Base-by-base conservation (phyloP, 2,329 filamentous ascomycete species). In the Verticillium nonalfalfae region DNA sequence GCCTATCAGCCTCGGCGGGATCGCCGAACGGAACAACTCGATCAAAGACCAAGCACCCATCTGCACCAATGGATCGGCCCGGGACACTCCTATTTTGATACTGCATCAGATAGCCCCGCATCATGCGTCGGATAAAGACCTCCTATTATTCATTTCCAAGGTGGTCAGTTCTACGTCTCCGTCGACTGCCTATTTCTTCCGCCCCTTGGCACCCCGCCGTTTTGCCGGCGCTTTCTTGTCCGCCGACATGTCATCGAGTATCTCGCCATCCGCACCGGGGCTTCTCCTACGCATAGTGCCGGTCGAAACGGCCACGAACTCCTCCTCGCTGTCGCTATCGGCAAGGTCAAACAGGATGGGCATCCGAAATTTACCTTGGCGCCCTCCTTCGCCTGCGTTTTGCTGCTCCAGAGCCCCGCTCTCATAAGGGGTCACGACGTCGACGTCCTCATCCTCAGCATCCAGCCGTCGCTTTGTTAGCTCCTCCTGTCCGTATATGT, bases 251-350 rank as follows among this genome's bases (percentile, higher is more conserved):
- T 86, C 84, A 68, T 87, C 86, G 66, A 76, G 74, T 58, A 73
- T 66, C 62, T 86, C 87, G 63, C 89, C 87, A 66, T 88, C 82
- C 57, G 85, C 88, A 1, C 90, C 91, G 11, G 91, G 87, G 72
- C 91, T 97, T 72, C 93, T 90, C 62, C 93, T 85, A 66, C 94
- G 84, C 82, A 96, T 94, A 56, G 95, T 96, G 11, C 94, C 94
- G 1, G 85, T 84, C 18, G 84, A 85, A 26, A 89, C 84, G 4
- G 83, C 79, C 33, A 89, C 77, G 63, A 88, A 87, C 71, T 99
- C 96, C 69, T 99, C 95, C 71, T 97, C 95, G 71, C 91, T 97
- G 71, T 98, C 95, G 68, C 91, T 97, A 69, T 96, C 93, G 57
- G 93, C 92, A 56, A 98, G 85, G 71, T 97, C 91, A 65, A 97